Percentiles rank a stretch among this genome's conserved stretches.
phyloP scores from a whole-genome alignment of 2,329 filamentous ascomycete species.

The Penicillium sp. region DNA sequence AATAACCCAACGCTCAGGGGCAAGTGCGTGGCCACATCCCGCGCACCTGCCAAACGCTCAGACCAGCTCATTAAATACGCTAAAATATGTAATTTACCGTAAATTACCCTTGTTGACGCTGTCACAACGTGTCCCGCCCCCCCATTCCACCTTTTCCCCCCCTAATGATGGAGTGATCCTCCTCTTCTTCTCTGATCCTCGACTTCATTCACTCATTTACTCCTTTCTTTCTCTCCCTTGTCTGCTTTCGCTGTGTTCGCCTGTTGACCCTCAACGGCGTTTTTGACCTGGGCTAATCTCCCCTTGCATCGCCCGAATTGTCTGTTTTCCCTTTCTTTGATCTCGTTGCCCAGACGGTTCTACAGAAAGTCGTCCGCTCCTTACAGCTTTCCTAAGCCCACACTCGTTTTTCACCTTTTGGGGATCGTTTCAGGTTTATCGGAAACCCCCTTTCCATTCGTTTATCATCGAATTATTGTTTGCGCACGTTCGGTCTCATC shows the following conservation, averaged over 20 bases:
- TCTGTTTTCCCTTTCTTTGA: conserved; percentile 17
- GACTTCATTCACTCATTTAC: conserved; percentile 25
- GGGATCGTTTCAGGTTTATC: conserved; percentile 19
- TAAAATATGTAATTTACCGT: conserved; percentile 4
- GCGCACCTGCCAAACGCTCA: neutral
- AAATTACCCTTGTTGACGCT: conserved; percentile 14
- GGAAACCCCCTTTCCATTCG: conserved; percentile 21
- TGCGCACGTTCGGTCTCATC: conserved; percentile 13
- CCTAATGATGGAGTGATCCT: conserved; percentile 5
- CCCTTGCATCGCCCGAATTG: conserved; percentile 19
- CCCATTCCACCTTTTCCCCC: conserved; percentile 14
- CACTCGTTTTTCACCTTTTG: conserved; percentile 16
- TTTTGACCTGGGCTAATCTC: conserved; percentile 24
- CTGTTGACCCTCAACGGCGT: conserved; percentile 13
- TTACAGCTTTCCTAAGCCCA: conserved; percentile 21
- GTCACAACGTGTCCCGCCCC: conserved; percentile 21
- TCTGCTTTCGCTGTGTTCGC: conserved; percentile 16
- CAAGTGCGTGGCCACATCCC: conserved; percentile 9
- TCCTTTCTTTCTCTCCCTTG: conserved; percentile 23
- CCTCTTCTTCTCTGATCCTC: conserved; percentile 8
- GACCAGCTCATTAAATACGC: neutral
- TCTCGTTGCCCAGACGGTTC: conserved; percentile 14
- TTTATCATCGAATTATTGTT: conserved; percentile 12
- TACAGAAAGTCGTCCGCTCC: conserved; percentile 18
- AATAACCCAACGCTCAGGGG: neutral